Evolutionary conservation across 345 rosid species (phyloP).

Genomic region (Ailanthus altissimus): DNA sequence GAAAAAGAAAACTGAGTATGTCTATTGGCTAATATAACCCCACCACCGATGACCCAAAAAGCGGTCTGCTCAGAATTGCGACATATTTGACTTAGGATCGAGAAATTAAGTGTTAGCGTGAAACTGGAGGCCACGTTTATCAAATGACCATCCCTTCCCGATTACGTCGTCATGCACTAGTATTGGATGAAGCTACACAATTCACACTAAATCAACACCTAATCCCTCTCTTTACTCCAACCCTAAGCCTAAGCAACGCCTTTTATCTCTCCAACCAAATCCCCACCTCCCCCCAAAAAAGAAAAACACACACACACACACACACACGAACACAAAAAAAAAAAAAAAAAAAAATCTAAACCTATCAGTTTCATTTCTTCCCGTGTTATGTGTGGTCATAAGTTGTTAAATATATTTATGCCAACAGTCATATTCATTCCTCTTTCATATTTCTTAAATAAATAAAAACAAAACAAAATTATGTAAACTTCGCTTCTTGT

Average conservation of each 20-base stretch:
- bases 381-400: too few species aligned
- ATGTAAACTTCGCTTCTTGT: too few species aligned
- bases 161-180: too few species aligned
- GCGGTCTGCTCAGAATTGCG: background rate
- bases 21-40: background rate
- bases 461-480: too few species aligned
- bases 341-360: background rate
- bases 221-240: too few species aligned
- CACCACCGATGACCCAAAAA: background rate
- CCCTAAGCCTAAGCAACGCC: background rate
- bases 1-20: too few species aligned
- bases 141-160: background rate
- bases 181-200: background rate
- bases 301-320: background rate
- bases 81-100: background rate
- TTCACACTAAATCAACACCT: background rate
- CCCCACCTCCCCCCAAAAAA: background rate
- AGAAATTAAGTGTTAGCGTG: background rate
- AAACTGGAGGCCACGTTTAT: background rate
- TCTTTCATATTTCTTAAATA: too few species aligned
- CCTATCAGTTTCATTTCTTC: background rate
- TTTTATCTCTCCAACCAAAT: background rate
- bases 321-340: too few species aligned
- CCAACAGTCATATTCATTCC: too few species aligned
- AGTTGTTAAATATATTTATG: too few species aligned